A percentile compares a stretch with the other conserved stretches of the same genome.
phyloP scores from a whole-genome alignment of 1,284 basidiomycete genomes.

The Tylopilus sp. region DNA sequence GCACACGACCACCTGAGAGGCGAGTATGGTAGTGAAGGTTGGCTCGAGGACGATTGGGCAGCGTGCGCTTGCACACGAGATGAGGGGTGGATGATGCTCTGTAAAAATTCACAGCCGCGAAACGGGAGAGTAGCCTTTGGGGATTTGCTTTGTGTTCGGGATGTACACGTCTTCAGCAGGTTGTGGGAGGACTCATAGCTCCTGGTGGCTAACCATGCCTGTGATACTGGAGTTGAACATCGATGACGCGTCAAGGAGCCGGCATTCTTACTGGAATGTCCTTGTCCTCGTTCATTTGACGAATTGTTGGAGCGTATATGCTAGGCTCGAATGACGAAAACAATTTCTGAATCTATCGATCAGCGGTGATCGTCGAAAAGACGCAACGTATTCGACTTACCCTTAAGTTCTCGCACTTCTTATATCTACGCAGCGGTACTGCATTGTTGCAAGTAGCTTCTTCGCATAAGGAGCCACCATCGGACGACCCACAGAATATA shows the following conservation, averaged over 20 bases:
- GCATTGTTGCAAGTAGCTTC: not conserved
- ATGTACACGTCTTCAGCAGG: not conserved
- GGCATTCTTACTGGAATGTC: constrained; percentile 10
- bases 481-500: constrained; percentile 2
- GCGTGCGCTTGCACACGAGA: not conserved
- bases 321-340: not conserved
- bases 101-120: constrained; percentile 5
- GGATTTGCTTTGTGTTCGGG: not conserved
- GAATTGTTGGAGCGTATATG: not conserved
- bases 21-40: not conserved
- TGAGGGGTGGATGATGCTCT: constrained; percentile 1
- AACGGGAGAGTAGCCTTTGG: not conserved
- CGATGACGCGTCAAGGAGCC: not conserved
- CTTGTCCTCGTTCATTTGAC: constrained; percentile 3
- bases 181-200: not conserved
- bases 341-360: constrained; percentile 8
- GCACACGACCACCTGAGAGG: constrained; percentile 18
- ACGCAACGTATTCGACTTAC: not conserved
- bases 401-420: not conserved
- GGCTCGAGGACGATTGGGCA: not conserved
- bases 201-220: constrained; percentile 10
- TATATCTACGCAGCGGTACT: not conserved
- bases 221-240: not conserved
- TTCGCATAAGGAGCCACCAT: not conserved
- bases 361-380: not conserved